Conservation (phyloP, 371 early-diverging fungal genomes). For the Umbelopsis sp. region DNA sequence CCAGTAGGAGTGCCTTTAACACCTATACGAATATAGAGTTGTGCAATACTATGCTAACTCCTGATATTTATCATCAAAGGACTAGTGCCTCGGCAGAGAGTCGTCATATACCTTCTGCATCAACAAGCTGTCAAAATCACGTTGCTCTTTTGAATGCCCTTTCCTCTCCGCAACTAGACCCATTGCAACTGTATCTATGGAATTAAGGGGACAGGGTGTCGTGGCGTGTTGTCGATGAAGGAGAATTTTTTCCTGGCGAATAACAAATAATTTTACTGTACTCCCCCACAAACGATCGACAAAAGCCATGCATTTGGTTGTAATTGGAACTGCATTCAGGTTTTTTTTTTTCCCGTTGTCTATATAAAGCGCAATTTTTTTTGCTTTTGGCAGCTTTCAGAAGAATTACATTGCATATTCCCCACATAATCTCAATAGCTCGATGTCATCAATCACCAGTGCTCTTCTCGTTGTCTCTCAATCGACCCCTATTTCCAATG, state of each 20-base stretch:
- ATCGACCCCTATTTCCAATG: constrained; percentile 16
- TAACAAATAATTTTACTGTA: too few species aligned
- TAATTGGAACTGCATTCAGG: background rate
- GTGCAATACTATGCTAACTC: background rate
- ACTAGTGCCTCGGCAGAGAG: too few species aligned
- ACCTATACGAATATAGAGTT: background rate
- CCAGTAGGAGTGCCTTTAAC: background rate
- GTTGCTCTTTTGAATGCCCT: too few species aligned
- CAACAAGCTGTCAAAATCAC: too few species aligned
- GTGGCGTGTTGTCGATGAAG: background rate
- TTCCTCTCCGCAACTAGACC: too few species aligned
- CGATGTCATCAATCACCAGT: constrained; percentile 1
- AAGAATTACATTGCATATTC: background rate
- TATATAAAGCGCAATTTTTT: background rate
- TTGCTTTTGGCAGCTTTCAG: background rate
- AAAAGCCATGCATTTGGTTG: background rate
- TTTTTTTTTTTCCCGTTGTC: background rate
- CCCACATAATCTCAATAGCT: background rate
- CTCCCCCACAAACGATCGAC: background rate
- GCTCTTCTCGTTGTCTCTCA: constrained; percentile 11
- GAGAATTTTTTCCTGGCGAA: too few species aligned
- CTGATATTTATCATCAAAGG: background rate
- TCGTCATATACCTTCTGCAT: too few species aligned
- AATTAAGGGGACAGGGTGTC: background rate
- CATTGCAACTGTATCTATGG: background rate